Percentiles rank a stretch among this genome's conserved stretches.
Conservation (phyloP, 257 asterid genomes). For the Lycium ferocissimum region DNA sequence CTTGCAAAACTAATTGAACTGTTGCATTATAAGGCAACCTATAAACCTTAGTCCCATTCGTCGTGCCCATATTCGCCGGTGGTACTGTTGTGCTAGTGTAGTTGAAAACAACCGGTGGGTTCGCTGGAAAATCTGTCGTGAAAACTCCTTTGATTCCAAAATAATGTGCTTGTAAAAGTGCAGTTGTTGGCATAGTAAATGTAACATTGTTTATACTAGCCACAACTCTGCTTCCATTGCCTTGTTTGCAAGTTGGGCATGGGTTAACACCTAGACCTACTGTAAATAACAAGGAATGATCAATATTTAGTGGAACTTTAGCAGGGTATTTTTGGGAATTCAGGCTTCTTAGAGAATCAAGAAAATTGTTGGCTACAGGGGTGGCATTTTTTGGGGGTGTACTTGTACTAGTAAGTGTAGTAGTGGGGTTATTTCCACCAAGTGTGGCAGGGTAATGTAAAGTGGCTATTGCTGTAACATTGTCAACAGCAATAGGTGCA, state of each 20-base stretch:
- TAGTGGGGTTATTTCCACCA: conserved; percentile 40
- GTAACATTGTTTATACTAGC: conserved; percentile 86
- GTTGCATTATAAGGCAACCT: conserved; percentile 61
- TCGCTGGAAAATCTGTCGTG: conserved; percentile 88
- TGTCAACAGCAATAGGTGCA: conserved; percentile 74
- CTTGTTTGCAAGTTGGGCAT: conserved; percentile 74
- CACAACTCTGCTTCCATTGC: conserved; percentile 75
- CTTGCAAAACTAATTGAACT: conserved; percentile 84
- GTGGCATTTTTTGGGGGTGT: conserved; percentile 74
- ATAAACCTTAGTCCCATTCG: conserved; percentile 72
- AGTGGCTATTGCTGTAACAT: conserved; percentile 83
- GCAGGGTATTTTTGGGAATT: conserved; percentile 78
- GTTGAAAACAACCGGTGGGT: conserved; percentile 61
- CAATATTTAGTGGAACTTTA: conserved; percentile 63
- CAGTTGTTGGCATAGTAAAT: conserved; percentile 81
- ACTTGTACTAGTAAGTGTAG: conserved; percentile 48
- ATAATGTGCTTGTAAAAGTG: conserved; percentile 75
- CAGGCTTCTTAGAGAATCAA: conserved; percentile 58
- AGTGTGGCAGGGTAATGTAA: conserved; percentile 76
- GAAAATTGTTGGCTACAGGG: conserved; percentile 66
- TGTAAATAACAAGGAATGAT: conserved; percentile 69
- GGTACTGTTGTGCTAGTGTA: conserved; percentile 61
- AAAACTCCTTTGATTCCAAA: conserved; percentile 67
- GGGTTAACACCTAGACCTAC: conserved; percentile 83
- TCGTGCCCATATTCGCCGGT: conserved; percentile 56